Evolutionary conservation across 805 yeast genomes (phyloP).

Genomic region (Suhomyces tanzawaensis): DNA sequence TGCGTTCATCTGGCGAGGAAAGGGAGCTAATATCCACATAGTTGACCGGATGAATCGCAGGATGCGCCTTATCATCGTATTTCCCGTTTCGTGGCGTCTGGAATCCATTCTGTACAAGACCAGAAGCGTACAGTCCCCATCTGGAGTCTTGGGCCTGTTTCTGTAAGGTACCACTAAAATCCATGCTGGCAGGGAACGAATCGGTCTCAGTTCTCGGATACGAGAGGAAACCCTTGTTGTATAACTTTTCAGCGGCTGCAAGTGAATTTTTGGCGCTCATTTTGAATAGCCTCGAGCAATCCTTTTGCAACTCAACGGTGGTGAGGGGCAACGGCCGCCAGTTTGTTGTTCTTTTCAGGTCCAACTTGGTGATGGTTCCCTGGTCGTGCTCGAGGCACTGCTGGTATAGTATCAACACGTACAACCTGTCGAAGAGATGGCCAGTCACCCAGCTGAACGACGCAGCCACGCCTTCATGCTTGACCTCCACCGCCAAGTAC

Average conservation of each 20-base stretch:
- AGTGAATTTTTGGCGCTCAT: slow-evolving; percentile 79
- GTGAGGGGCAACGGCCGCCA: slow-evolving; percentile 89
- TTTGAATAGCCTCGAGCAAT: slow-evolving; percentile 71
- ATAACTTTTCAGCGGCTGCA: slow-evolving; percentile 76
- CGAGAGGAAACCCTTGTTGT: slow-evolving; percentile 81
- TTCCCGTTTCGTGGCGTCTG: slow-evolving; percentile 74
- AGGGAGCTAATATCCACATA: slow-evolving; percentile 34
- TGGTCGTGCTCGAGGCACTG: slow-evolving; percentile 51
- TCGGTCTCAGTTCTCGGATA: slow-evolving; percentile 99
- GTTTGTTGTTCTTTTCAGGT: slow-evolving; percentile 64
- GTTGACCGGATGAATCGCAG: slow-evolving; percentile 90
- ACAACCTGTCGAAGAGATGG: slow-evolving; percentile 69
- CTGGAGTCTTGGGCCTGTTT: slow-evolving; percentile 52
- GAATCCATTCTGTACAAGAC: slow-evolving; percentile 38
- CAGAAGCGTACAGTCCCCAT: slow-evolving; percentile 75
- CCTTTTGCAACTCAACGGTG: slow-evolving; percentile 89
- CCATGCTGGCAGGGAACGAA: slow-evolving; percentile 73
- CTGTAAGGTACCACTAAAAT: slow-evolving; percentile 57
- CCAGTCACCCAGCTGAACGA: slow-evolving; percentile 70
- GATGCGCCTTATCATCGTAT: slow-evolving; percentile 94
- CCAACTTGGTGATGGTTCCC: slow-evolving; percentile 52
- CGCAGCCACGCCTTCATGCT: slow-evolving; percentile 15
- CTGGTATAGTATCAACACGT: slow-evolving; percentile 64
- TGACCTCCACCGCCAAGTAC: slow-evolving; percentile 56
- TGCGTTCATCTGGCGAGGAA: slow-evolving; percentile 48